Percentiles rank a stretch among this genome's conserved stretches.
phyloP scores from a whole-genome alignment of 2,329 filamentous ascomycete genomes.

The Aspergillus sp. region DNA sequence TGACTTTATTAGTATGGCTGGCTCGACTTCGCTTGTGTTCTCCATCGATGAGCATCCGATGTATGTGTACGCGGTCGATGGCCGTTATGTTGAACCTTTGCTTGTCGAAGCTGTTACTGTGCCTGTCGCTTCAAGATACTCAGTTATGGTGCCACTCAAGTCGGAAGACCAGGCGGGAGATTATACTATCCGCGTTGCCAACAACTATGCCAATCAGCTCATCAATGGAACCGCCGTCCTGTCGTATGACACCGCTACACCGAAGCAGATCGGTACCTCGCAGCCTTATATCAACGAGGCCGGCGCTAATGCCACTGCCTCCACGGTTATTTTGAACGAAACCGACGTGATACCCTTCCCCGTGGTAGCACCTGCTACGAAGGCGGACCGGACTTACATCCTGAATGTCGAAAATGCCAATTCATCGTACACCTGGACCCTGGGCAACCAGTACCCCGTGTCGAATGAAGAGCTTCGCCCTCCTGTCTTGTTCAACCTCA shows the following conservation, averaged over 20 bases:
- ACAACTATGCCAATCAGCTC: conserved; percentile 55
- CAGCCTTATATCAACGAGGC: conserved; percentile 54
- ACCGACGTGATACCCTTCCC: conserved; percentile 52
- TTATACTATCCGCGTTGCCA: conserved; percentile 59
- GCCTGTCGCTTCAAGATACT: conserved; percentile 43
- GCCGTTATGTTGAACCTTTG: conserved; percentile 46
- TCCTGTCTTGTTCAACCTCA: conserved; percentile 31
- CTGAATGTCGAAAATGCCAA: conserved; percentile 26
- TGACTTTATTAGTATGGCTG: conserved; percentile 42
- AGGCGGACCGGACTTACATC: conserved; percentile 46
- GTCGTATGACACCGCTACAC: conserved; percentile 36
- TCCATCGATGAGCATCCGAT: conserved; percentile 51
- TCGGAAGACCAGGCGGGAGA: conserved; percentile 45
- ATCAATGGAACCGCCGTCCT: conserved; percentile 57
- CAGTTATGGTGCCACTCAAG: conserved; percentile 48
- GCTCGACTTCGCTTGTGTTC: conserved; percentile 35
- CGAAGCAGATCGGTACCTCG: conserved; percentile 23
- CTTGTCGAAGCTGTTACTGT: conserved; percentile 40
- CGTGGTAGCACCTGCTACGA: conserved; percentile 44
- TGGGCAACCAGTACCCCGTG: conserved; percentile 30
- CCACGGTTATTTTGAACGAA: conserved; percentile 51
- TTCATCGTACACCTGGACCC: conserved; percentile 28
- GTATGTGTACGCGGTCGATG: conserved; percentile 50
- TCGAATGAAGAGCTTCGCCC: conserved; percentile 26
- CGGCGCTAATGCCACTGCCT: conserved; percentile 46